Base-by-base conservation (phyloP, 192 early-diverging fungal species). In the Rhizoclosmatium globosum region DNA sequence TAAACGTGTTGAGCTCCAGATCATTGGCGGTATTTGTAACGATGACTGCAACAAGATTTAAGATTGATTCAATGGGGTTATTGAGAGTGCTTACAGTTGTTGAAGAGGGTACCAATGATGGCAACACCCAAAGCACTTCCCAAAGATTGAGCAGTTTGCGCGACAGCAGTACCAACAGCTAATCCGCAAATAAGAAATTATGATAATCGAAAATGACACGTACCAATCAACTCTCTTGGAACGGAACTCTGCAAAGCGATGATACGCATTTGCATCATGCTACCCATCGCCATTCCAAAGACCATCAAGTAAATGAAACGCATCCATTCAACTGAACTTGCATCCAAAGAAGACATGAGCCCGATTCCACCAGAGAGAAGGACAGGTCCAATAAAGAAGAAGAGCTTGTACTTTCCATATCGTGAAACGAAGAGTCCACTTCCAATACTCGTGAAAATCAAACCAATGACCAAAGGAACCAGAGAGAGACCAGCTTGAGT, bases 391-490 rank as follows among this genome's bases (percentile, higher is more conserved):
- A 72, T 39, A 67, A 68, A 47, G 19, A 82, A 66, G 23, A 53
- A 82, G 71, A 46, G 4, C 21, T 47, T 11, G 70, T 82, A 82
- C n/a, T 56, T 45, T 6, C 75, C 81, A 41, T 59, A 50, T 23
- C 46, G 38, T 21, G 48, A 48, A n/a, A 82, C n/a, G 39, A 60
- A 3, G 43, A 50, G 17, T 42, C 81, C 81, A 43, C 86, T 83
- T 0, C 9, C 47, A 65, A 95, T 89, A 23, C 87, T 90, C 6
- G 89, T 74, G 13, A 93, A 46, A 39, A 94, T 89, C 38, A 92
- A 85, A 21, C 92, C 92, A 2, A 90, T 61, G n/a, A 94, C 86
- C 66, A 92, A 89, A 1, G 94, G 92, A 57, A 94, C 74, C 50
- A 92, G 79, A 50, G 91, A 86, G 6, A 94, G 68, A 68, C 94